Evolutionary conservation across 192 early-diverging fungal species (phyloP), one percentile per base, ranked within the genome.

Genomic region (Thamnidium elegans): DNA sequence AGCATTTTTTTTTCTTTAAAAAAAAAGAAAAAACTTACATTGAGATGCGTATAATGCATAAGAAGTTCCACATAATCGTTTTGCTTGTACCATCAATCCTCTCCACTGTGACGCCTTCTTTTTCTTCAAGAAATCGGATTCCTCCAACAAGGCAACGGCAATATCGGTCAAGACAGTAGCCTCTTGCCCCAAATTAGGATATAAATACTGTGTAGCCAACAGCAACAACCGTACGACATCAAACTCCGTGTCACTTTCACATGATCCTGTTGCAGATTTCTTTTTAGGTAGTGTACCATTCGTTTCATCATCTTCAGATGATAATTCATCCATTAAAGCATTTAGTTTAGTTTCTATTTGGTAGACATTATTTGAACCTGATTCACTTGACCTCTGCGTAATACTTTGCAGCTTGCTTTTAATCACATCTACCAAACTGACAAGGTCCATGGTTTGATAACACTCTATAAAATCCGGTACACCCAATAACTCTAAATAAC

Each of bases 401-500:
- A 59, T 45, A 4, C 11, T 23, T 4, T 23, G 11, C 13, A 59
- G 15, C 14, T 44, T 43, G 14, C 20, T 19, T 26, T 44, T n/a
- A n/a, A n/a, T n/a, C 39, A 5, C 42, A 44, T 10, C 19, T 42
- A 13, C 43, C 58, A 13, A 44, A 17, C 26, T 3, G 26, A 26
- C 26, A 26, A 26, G 26, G 26, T 26, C 26, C 14, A 6, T 30
- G 8, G 1, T 20, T 6, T 26, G 9, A 30, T 20, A 6, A 52
- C 7, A 7, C 0, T 26, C 8, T 10, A 19, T 52, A 3, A 11
- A 19, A 21, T 63, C 34, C 4, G 61, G 48, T 2, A 78, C 68
- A 34, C 73, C 80, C 7, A 80, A 76, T 66, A 88, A 69, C 26
- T 75, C 68, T 46, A 79, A 56, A 70, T 91, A 91, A 1, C 84